Base-by-base conservation (phyloP, 1,139 yeast species). In the Blastobotrys niveus region DNA sequence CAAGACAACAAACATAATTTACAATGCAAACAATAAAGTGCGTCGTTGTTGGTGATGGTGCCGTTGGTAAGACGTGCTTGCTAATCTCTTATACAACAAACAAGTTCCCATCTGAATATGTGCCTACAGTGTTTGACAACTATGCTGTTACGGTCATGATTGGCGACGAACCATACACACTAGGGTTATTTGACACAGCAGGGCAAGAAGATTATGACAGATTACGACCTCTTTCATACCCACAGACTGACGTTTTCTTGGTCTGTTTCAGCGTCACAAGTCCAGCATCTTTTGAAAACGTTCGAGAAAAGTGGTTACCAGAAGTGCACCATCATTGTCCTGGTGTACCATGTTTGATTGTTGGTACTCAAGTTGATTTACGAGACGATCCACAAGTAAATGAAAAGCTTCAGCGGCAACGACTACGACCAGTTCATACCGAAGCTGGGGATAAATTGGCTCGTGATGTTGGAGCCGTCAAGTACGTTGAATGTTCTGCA, bases 121-220 rank as follows among this genome's bases (percentile, higher is more conserved):
- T 89, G 49, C 97, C 96, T 45, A 89, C 97, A 0, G 93, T 85
- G 37, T 88, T 88, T 60, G 97, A 91, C 66, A 91, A 91, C 71
- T 91, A 91, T 64, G 97, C 97, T 10, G 98, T 91, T 43, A 89
- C 97, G 2, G 97, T 91, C 46, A 89, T 91, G 87, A 91, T 91
- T 64, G 97, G 96, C 42, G 97, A 89, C 64, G 97, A 89, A 68
- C 97, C 97, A 37, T 89, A 87, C 67, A 91, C 96, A 19, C 77
- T 91, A 60, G 97, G 97, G 14, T 73, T 91, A 52, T 91, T 89
- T 63, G 98, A 91, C 71, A 91, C 98, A 38, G 97, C 98, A 18
- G 98, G 98, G 38, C 98, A 91, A 72, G 97, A 89, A 75, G 97
- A 91, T 72, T 91, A 91, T 66, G 98, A 91, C 68, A 78, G 98